phyloP scores from a whole-genome alignment of 768 basidiomycete genomes.

The Mycena leptocephala region DNA sequence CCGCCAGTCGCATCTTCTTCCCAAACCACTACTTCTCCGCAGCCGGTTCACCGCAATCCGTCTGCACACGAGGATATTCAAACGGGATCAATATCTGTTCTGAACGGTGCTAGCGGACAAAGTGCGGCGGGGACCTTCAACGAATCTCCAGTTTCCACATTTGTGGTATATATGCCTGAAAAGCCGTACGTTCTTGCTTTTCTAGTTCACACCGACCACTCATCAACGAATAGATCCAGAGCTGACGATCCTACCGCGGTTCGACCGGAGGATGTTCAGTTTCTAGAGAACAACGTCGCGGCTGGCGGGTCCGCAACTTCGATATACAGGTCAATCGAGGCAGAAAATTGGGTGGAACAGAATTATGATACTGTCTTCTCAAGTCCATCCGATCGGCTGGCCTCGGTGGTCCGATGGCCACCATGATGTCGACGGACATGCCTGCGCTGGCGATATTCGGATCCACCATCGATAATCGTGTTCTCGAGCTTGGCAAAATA shows the following conservation, averaged over 20 bases:
- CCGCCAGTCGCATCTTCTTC: too few species aligned
- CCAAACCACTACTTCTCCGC: too few species aligned
- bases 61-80: too few species aligned
- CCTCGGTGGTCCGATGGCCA: conserved; percentile 16
- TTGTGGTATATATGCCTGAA: conserved; percentile 6
- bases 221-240: neutral
- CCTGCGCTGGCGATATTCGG: conserved; percentile 17
- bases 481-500: neutral
- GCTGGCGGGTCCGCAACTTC: neutral
- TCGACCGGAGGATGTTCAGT: neutral
- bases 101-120: too few species aligned
- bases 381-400: neutral
- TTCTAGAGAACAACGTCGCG: neutral
- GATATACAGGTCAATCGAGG: neutral
- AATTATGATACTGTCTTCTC: neutral
- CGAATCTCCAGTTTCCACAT: conserved; percentile 7
- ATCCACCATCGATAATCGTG: neutral
- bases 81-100: too few species aligned
- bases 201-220: too few species aligned
- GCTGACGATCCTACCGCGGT: neutral
- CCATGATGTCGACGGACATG: conserved; percentile 4
- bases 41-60: too few species aligned
- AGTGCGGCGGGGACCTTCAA: too few species aligned
- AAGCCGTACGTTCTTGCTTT: neutral
- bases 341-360: conserved; percentile 11